Evolutionary conservation across 139 green algal genomes (phyloP), one percentile per base, ranked within the genome.

Genomic region (Monoraphidium neglectum): DNA sequence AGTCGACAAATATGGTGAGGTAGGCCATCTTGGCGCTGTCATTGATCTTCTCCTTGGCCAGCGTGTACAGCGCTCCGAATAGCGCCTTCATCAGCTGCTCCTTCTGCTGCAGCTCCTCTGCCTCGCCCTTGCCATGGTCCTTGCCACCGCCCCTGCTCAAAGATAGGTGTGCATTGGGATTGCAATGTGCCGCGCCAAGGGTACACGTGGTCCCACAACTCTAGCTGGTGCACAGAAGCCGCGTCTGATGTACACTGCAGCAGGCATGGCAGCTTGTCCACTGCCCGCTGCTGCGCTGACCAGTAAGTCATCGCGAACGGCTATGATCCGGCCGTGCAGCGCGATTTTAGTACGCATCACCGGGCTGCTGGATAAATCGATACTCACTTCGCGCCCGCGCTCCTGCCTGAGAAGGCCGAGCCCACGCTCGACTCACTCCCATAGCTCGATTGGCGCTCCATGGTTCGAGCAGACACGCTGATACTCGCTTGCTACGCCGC

Each of bases 21-120:
- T 86, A 63, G 1, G 80, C 84, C 2, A 86, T 59, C 2, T 76
- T 77, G n/a, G 61, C 74, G 56, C 63, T 84, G 65, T 84, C 80
- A 51, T 75, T 83, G 56, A 77, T 82, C 61, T 88, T 88, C 77
- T 88, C 84, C 30, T 88, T 88, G 21, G 80, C 70, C 10, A 88
- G 69, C 13, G 83, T 88, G 57, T 81, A 88, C 43, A 88, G 49
- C 4, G 70, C 77, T 3, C 77, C 77, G 59, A 83, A 83, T 10
- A 83, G 36, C 32, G 79, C 79, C 26, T 56, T 70, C 4, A 75
- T 65, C 33, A 83, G 49, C 2, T 54, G 43, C 18, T 68, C 75
- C 21, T 73, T 36, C 16, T 63, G 68, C 8, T 85, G 74, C 12
- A 65, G 36, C 0, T 36, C 72, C 0, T 71, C 43, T 1, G 68